Base-by-base conservation (phyloP, 2,329 filamentous ascomycete genomes). In the Nigrograna mackinnonii region DNA sequence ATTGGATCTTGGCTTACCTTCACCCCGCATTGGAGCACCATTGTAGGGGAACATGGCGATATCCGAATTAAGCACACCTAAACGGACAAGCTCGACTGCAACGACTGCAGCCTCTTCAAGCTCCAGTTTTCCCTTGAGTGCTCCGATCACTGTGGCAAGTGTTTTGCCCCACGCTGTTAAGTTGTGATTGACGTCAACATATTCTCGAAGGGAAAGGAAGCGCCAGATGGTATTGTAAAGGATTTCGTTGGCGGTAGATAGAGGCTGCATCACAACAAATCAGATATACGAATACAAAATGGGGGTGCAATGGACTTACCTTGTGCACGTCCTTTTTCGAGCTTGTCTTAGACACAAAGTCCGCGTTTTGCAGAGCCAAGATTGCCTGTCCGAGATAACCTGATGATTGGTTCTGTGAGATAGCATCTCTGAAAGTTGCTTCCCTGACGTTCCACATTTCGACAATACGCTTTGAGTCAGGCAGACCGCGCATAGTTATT, bases 191-290 rank as follows among this genome's bases (percentile, higher is more conserved):
- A 84, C 78, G 54, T 94, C 83, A 35, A 95, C 78, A 59, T 96
- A 99, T 18, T 86, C 91, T 45, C 91, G 84, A 36, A 97, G 78
- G 62, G 96, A 89, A 17, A 99, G 78, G 69, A 96, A 94, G 41
- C 91, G 83, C 87, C 90, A 96, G 44, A 92, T 79, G 5, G 86
- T 82, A 57, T 96, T 89, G 14, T 90, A 74, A 18, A 80, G 73
- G 41, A 92, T 79, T 58, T 94, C 87, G 13, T 86, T 79, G 57
- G 41, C 21, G n/a, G 22, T 33, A 17, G 37, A 28, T 39, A 22
- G 33, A 16, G 38, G 21, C 5, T 38, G 11, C 12, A 11, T 22
- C n/a, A n/a, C n/a, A n/a, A n/a, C n/a, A n/a, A n/a, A n/a, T n/a
- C n/a, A n/a, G n/a, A n/a, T n/a, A n/a, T n/a, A n/a, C n/a, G n/a